Conservation (phyloP, 1,284 basidiomycete genomes). For the Kwoniella shivajii region DNA sequence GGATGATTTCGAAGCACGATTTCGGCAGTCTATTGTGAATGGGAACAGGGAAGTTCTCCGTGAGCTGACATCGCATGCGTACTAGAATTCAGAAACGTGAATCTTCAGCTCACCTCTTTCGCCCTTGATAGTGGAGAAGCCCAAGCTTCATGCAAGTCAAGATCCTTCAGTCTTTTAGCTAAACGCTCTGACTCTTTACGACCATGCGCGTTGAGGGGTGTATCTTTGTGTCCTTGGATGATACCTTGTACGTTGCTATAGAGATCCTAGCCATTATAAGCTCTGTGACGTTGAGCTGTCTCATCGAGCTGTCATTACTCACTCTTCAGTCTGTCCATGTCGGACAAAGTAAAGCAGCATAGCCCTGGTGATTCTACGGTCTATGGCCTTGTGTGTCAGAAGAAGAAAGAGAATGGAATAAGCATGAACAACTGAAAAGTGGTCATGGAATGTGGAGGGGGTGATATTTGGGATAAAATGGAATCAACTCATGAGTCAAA, state of each 20-base stretch:
- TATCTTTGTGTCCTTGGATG: slow-evolving; percentile 52
- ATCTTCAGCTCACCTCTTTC: slow-evolving; percentile 38
- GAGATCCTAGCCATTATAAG: neutral
- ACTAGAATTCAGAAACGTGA: too few species aligned
- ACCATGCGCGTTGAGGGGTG: slow-evolving; percentile 47
- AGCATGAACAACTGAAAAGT: neutral
- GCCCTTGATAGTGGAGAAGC: slow-evolving; percentile 43
- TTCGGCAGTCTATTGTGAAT: slow-evolving; percentile 40
- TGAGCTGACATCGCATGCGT: neutral
- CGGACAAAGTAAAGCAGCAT: slow-evolving; percentile 45
- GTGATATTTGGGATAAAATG: slow-evolving; percentile 12
- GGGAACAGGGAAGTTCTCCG: neutral
- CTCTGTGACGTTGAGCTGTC: neutral
- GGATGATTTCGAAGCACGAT: slow-evolving; percentile 32
- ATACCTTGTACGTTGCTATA: slow-evolving; percentile 47
- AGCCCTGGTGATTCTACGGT: neutral
- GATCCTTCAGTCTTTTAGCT: slow-evolving; percentile 25
- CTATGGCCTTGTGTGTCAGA: neutral
- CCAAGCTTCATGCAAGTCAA: slow-evolving; percentile 33
- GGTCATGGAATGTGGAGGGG: slow-evolving; percentile 5
- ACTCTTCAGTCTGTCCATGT: slow-evolving; percentile 53
- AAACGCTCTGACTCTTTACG: slow-evolving; percentile 34
- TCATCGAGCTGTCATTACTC: slow-evolving; percentile 5
- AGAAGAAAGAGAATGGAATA: neutral
- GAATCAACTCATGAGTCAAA: neutral